These are phyloP conservation scores for Vitis hybrid DNA, from an alignment of 177 flowering plant species.

Conservation along the genomic window DNA sequence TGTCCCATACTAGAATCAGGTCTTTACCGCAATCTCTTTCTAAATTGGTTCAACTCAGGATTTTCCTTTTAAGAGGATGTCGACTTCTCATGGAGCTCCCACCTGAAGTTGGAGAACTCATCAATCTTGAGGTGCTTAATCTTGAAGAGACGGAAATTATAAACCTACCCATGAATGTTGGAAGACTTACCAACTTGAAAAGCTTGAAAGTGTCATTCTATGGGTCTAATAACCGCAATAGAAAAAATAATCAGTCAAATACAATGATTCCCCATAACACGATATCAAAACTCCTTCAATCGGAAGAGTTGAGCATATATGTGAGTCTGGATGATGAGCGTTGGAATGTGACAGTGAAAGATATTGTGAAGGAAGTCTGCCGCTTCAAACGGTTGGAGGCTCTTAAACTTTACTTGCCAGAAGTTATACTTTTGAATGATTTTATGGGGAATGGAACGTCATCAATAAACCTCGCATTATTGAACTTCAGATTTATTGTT, in stretches of 20 bases:
- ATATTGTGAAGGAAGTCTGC: constrained; percentile 1
- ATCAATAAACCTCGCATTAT: neutral
- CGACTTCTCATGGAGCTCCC: neutral
- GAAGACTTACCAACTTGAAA: neutral
- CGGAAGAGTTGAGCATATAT: constrained; percentile 5
- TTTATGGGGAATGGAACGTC: neutral
- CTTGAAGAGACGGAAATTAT: constrained; percentile 8
- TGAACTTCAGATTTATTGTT: neutral
- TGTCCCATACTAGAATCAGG: neutral
- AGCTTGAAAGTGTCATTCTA: constrained; percentile 7
- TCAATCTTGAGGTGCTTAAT: constrained; percentile 5
- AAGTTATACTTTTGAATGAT: too few species aligned
- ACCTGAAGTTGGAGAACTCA: constrained; percentile 7
- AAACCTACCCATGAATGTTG: constrained; percentile 1
- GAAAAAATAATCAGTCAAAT: too few species aligned
- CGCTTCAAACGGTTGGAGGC: neutral
- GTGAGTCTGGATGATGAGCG: constrained; percentile 7
- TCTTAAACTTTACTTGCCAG: constrained; percentile 8
- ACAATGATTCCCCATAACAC: neutral
- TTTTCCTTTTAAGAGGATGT: neutral
- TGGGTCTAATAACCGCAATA: too few species aligned
- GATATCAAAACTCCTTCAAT: neutral
- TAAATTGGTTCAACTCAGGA: neutral
- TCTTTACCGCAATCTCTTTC: constrained; percentile 4
- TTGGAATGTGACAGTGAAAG: constrained; percentile 1